Evolutionary conservation across 352 stramenopile species (phyloP).

Genomic region (Phytophthora foliorum): DNA sequence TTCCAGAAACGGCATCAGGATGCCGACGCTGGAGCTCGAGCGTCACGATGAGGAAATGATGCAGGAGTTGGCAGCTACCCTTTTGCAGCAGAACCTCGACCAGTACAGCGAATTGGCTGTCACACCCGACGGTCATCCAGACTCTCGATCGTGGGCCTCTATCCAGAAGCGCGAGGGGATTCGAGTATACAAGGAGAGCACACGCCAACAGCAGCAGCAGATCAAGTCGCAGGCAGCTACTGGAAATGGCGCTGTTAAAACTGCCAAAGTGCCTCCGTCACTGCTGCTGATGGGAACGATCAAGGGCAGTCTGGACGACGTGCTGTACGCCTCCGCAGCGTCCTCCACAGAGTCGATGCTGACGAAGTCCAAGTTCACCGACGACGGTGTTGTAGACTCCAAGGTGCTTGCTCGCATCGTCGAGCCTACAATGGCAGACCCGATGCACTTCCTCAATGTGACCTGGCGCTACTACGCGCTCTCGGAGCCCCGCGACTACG

Average conservation of each 20-base stretch:
- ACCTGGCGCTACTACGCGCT: constrained; percentile 47
- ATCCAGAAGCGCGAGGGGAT: constrained; percentile 43
- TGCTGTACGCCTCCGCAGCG: constrained; percentile 53
- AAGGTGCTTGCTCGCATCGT: constrained; percentile 43
- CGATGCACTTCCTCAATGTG: constrained; percentile 50
- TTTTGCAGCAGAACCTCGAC: constrained; percentile 43
- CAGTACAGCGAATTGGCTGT: constrained; percentile 35
- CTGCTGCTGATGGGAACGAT: constrained; percentile 50
- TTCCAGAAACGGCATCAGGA: constrained; percentile 28
- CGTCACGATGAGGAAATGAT: constrained; percentile 37
- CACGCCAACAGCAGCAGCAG: constrained; percentile 33
- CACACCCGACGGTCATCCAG: constrained; percentile 43
- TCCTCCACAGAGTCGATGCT: constrained; percentile 48
- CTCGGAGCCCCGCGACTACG: constrained; percentile 47
- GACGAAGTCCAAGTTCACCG: constrained; percentile 44
- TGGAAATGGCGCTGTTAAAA: constrained; percentile 22
- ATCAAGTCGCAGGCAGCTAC: constrained; percentile 36
- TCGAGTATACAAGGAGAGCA: constrained; percentile 49
- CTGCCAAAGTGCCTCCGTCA: constrained; percentile 27
- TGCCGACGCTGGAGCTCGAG: constrained; percentile 43
- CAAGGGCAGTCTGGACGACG: constrained; percentile 52
- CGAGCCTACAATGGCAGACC: constrained; percentile 45
- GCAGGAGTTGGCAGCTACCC: constrained; percentile 37
- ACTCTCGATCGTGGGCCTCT: constrained; percentile 37
- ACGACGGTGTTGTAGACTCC: constrained; percentile 40